Base-by-base conservation (phyloP, 345 rosid species). In the Dovyalis caffra region DNA sequence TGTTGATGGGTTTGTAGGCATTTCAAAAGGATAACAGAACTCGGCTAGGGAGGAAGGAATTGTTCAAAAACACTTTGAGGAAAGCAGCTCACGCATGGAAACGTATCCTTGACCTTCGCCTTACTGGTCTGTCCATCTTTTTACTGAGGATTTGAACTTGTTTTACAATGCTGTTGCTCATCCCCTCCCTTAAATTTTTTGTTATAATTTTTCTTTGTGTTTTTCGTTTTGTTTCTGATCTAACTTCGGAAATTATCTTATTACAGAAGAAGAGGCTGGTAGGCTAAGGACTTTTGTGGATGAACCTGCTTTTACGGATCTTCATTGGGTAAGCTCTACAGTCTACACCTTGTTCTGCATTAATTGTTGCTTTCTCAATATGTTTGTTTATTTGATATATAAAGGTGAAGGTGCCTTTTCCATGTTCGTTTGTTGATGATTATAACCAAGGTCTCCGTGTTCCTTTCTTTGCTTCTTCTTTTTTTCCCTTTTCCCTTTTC, bases 81-180 rank as follows among this genome's bases (percentile, higher is more conserved):
- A 96, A 96, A 84, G 86, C 90, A n/a, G 88, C 91, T 72, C 78
- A 96, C 85, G 98, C 98, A 1, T 96, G 91, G 91, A 96, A 87
- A 77, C 82, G 93, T 79, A 89, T 92, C 74, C 75, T 75, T 66
- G 99, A 96, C 84, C 98, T 93, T 79, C 92, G 90, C 68, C 97
- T 96, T 74, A 71, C 76, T 71, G 97, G 99, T 96, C 72, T 47
- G 68, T 65, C 53, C 79, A 68, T n/a, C 66, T 28, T 32, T n/a
- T 25, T 20, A 28, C 32, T 23, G n/a, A 23, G 15, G n/a, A 3
- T 9, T 25, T 37, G 69, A n/a, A 8, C 10, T 32, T 21, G 49
- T 40, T 66, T 35, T n/a, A 12, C 12, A 35, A 37, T 35, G 45
- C 25, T 38, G n/a, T n/a, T n/a, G 21, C 21, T 37, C 5, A 15